Percentiles rank a stretch among this genome's conserved stretches.
These are phyloP conservation scores for Skeletonema tropicum DNA, from an alignment of 108 stramenopile genomes.

Conservation along the genomic window DNA sequence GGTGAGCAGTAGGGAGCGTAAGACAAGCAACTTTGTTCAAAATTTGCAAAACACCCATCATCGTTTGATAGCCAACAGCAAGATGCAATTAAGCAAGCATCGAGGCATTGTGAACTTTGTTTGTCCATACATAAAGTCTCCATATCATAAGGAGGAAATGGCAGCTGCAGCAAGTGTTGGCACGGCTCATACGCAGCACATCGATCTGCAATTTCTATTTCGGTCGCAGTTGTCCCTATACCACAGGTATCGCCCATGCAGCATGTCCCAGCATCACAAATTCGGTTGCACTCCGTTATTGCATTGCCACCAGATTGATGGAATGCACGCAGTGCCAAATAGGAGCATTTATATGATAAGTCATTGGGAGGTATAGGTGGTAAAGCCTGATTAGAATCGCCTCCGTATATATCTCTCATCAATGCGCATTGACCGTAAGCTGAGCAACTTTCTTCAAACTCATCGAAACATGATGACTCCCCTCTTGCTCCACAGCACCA, in stretches of 20 bases:
- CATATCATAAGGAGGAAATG: slow-evolving; percentile 13
- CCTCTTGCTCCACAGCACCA: slow-evolving; percentile 22
- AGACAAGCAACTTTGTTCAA: slow-evolving; percentile 9
- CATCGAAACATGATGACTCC: slow-evolving; percentile 6
- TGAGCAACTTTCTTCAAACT: slow-evolving; percentile 15
- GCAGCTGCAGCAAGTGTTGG: slow-evolving; percentile 1
- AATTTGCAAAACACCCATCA: slow-evolving; percentile 10
- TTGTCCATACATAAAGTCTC: slow-evolving; percentile 8
- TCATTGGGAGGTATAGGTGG: slow-evolving; percentile 17
- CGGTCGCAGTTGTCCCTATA: not conserved
- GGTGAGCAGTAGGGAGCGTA: slow-evolving; percentile 6
- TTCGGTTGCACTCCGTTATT: slow-evolving; percentile 7
- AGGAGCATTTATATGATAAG: slow-evolving; percentile 1
- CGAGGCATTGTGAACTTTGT: slow-evolving; percentile 5
- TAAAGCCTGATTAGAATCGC: slow-evolving; percentile 7
- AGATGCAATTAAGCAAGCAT: slow-evolving; percentile 6
- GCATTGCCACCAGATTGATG: not conserved
- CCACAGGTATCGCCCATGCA: slow-evolving; percentile 10
- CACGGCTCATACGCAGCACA: slow-evolving; percentile 19
- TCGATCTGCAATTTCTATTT: not conserved
- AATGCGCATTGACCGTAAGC: slow-evolving; percentile 7
- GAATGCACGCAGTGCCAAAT: not conserved
- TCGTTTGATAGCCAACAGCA: slow-evolving; percentile 11
- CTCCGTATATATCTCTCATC: slow-evolving; percentile 1
- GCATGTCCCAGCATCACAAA: slow-evolving; percentile 18